A percentile compares a stretch with the other conserved stretches of the same genome.
These are phyloP conservation scores for Phytopythium boreale DNA, from an alignment of 352 stramenopile genomes.

Conservation along the genomic window DNA sequence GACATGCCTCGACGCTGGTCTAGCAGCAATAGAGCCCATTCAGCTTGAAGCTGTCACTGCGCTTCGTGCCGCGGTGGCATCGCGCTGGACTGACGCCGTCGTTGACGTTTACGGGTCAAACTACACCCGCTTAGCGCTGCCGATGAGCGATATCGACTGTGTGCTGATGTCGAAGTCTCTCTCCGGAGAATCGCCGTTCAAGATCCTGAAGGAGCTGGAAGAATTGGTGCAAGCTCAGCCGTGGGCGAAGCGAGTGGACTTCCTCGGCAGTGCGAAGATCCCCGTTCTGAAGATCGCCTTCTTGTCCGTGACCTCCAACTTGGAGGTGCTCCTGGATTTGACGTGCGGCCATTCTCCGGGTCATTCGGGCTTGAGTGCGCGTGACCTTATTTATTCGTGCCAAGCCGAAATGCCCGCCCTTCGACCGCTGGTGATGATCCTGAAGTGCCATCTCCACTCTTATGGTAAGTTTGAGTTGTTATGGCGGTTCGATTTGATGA, in stretches of 20 bases:
- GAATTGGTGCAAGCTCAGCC: slow-evolving; percentile 72
- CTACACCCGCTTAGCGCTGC: slow-evolving; percentile 93
- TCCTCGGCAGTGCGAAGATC: slow-evolving; percentile 93
- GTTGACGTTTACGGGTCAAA: slow-evolving; percentile 97
- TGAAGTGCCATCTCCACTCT: slow-evolving; percentile 86
- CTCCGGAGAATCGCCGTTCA: slow-evolving; percentile 65
- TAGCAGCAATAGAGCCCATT: slow-evolving; percentile 30
- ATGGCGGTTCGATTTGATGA: not conserved
- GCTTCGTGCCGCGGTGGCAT: slow-evolving; percentile 39
- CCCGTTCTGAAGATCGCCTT: slow-evolving; percentile 94
- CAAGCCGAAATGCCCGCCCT: slow-evolving; percentile 92
- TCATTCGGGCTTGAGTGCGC: slow-evolving; percentile 92
- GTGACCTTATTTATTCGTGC: slow-evolving; percentile 90
- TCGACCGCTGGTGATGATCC: slow-evolving; percentile 91
- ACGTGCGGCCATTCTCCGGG: slow-evolving; percentile 93
- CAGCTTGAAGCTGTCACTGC: slow-evolving; percentile 50
- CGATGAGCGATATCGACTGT: slow-evolving; percentile 96
- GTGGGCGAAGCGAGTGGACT: slow-evolving; percentile 88
- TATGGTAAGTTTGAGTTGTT: slow-evolving; percentile 30
- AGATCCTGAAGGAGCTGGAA: slow-evolving; percentile 89
- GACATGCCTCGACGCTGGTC: slow-evolving; percentile 36
- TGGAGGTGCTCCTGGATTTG: slow-evolving; percentile 88
- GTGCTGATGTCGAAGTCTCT: slow-evolving; percentile 90
- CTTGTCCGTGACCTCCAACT: slow-evolving; percentile 20
- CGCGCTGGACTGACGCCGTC: slow-evolving; percentile 85